Evolutionary conservation across 805 yeast species (phyloP).

Genomic region (Metschnikowia lachancei): DNA sequence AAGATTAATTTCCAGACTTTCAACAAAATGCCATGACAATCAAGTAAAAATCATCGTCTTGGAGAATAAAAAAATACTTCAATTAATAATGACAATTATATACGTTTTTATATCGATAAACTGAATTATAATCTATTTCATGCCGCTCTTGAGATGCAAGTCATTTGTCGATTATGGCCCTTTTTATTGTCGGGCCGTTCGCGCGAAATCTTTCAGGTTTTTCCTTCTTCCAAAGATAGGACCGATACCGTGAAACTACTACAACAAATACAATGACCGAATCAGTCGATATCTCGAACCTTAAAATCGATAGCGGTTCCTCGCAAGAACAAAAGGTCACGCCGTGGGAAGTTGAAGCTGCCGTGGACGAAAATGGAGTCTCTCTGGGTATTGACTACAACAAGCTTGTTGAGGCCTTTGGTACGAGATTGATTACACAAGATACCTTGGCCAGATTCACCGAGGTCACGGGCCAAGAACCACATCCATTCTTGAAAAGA

Average conservation of each 20-base stretch:
- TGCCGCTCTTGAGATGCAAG: too few relatives aligned
- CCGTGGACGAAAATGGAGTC: slow-evolving; percentile 83
- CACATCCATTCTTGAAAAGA: slow-evolving; percentile 85
- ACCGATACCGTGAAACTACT: not conserved
- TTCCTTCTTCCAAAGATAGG: not conserved
- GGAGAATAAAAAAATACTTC: too few relatives aligned
- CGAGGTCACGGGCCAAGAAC: slow-evolving; percentile 80
- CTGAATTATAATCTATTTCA: too few relatives aligned
- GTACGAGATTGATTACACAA: slow-evolving; percentile 67
- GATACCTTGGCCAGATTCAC: slow-evolving; percentile 77
- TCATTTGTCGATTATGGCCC: too few relatives aligned
- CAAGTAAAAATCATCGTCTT: too few relatives aligned
- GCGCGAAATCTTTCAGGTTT: slow-evolving; percentile 4
- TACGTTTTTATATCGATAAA: too few relatives aligned
- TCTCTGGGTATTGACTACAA: slow-evolving; percentile 91
- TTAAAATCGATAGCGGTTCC: slow-evolving; percentile 15
- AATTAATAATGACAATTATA: too few relatives aligned
- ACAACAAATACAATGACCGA: slow-evolving; percentile 14
- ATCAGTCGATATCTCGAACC: slow-evolving; percentile 17
- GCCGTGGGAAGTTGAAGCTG: slow-evolving; percentile 99
- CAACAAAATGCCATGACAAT: too few relatives aligned
- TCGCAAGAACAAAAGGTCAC: slow-evolving; percentile 50
- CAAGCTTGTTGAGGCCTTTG: slow-evolving; percentile 80
- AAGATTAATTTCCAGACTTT: too few relatives aligned
- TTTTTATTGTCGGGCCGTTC: not conserved